Percentiles rank a stretch among this genome's conserved stretches.
Evolutionary conservation across 306 rosid genomes (phyloP).

Genomic region (Trichosanthes cucumerina): DNA sequence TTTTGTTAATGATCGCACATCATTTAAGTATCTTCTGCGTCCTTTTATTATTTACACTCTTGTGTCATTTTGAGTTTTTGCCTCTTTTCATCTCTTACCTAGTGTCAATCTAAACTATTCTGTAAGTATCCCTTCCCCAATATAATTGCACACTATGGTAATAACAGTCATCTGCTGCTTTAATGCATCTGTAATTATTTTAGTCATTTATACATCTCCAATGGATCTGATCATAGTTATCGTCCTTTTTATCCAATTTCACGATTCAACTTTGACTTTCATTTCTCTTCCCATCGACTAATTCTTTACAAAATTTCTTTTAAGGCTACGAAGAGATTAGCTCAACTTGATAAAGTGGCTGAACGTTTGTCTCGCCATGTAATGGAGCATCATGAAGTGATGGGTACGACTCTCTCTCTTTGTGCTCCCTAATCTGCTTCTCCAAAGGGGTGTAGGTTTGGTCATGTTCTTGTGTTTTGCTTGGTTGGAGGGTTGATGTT

Average conservation of each 20-base stretch:
- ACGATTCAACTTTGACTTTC: neutral
- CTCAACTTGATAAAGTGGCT: constrained; percentile 87
- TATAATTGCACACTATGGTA: neutral
- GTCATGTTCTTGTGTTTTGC: neutral
- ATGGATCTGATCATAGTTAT: neutral
- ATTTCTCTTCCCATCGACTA: neutral
- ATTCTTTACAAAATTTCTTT: neutral
- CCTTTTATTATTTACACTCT: neutral
- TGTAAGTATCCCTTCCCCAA: neutral
- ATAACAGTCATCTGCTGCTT: neutral
- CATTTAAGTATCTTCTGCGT: neutral
- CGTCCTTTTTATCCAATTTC: neutral
- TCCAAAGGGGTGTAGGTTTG: neutral
- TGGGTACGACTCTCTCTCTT: constrained; percentile 47
- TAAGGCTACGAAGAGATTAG: constrained; percentile 82
- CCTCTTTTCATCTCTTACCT: neutral
- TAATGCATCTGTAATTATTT: neutral
- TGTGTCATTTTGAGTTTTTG: neutral
- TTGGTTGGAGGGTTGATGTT: neutral
- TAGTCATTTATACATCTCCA: neutral
- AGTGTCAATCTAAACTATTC: neutral
- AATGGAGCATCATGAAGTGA: constrained; percentile 98
- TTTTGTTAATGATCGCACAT: neutral
- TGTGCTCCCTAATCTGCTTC: neutral
- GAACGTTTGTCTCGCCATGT: constrained; percentile 79